Percentiles rank a stretch among this genome's conserved stretches.
Evolutionary conservation across 352 stramenopile species (phyloP).

Genomic region (Globisporangium cylindrosporum): DNA sequence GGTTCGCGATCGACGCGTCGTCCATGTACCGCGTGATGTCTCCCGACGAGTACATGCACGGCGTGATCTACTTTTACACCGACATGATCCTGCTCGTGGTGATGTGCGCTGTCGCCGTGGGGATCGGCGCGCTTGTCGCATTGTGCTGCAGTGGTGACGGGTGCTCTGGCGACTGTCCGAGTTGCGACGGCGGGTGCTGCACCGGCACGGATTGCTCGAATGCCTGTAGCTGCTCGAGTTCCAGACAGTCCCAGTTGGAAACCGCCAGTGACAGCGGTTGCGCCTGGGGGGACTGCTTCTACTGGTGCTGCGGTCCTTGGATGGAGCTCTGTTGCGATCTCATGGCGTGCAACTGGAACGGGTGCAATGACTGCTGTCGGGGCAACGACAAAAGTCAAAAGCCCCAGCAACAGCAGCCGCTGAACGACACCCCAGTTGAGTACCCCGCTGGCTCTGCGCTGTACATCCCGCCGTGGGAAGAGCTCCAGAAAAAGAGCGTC

Average conservation of each 20-base stretch:
- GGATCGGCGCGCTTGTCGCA: conserved; percentile 10
- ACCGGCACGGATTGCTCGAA: neutral
- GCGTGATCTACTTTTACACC: conserved; percentile 66
- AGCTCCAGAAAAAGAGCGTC: neutral
- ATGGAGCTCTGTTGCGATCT: too few species aligned
- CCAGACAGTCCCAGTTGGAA: too few species aligned
- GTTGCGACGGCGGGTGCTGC: neutral
- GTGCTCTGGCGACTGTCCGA: neutral
- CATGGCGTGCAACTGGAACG: neutral
- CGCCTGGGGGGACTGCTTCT: too few species aligned
- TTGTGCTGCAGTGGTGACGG: neutral
- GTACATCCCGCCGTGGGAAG: neutral
- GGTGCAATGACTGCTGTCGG: neutral
- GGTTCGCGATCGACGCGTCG: conserved; percentile 50
- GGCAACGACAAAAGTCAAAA: too few species aligned
- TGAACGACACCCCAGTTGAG: neutral
- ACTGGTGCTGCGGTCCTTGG: too few species aligned
- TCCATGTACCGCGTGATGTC: conserved; percentile 60
- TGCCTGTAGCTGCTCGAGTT: neutral
- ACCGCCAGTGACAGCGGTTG: too few species aligned
- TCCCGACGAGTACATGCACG: conserved; percentile 65
- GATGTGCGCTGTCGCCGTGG: conserved; percentile 35
- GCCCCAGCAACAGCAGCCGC: neutral
- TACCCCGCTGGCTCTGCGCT: neutral
- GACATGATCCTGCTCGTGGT: conserved; percentile 52